phyloP scores from a whole-genome alignment of 2,329 filamentous ascomycete species.

The Zalaria sp. region DNA sequence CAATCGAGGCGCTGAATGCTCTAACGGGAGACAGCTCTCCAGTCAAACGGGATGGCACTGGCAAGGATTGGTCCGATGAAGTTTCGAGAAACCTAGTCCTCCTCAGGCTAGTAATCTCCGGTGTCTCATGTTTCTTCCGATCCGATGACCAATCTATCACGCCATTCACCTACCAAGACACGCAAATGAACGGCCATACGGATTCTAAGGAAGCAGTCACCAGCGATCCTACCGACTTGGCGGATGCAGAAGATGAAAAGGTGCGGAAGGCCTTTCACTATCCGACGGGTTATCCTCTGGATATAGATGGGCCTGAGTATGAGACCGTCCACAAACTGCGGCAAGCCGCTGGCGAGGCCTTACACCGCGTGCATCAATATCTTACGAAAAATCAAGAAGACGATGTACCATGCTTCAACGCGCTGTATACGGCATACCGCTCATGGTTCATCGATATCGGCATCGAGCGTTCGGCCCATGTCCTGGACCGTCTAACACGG shows the following conservation, averaged over 20 bases:
- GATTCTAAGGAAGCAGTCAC: constrained; percentile 27
- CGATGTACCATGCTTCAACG: constrained; percentile 88
- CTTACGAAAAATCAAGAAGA: constrained; percentile 76
- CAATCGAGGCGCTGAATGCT: constrained; percentile 58
- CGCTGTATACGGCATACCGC: constrained; percentile 79
- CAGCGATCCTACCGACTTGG: constrained; percentile 38
- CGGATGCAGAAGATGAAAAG: constrained; percentile 64
- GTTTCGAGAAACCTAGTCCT: constrained; percentile 81
- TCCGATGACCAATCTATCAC: constrained; percentile 34
- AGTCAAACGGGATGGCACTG: constrained; percentile 83
- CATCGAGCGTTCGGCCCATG: constrained; percentile 87
- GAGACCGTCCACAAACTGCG: constrained; percentile 66
- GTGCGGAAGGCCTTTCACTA: constrained; percentile 80
- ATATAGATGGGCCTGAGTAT: constrained; percentile 51
- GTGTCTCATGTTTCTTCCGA: constrained; percentile 81
- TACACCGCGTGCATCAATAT: constrained; percentile 77
- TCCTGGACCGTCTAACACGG: constrained; percentile 72
- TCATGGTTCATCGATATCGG: constrained; percentile 98
- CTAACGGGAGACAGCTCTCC: constrained; percentile 71
- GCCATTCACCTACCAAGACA: constrained; percentile 16
- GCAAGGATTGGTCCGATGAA: constrained; percentile 98
- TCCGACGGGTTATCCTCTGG: constrained; percentile 70
- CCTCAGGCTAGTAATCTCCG: constrained; percentile 76
- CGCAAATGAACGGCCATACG: constrained; percentile 11
- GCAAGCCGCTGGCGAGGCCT: constrained; percentile 61